phyloP scores from a whole-genome alignment of 2,329 filamentous ascomycete genomes.

The Colletotrichum spaethianum region DNA sequence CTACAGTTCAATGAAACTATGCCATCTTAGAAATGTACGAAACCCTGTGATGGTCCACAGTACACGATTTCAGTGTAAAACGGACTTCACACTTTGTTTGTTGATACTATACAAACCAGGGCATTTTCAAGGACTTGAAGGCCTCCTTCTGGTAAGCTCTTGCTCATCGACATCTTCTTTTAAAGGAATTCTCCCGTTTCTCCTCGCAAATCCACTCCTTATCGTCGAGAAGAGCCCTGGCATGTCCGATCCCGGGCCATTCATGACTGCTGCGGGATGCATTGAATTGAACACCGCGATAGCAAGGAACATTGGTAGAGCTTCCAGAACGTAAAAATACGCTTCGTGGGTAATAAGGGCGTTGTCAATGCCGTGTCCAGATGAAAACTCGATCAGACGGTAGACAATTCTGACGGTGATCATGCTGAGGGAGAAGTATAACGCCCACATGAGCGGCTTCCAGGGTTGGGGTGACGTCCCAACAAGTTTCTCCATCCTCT shows the following conservation, averaged over 20 bases:
- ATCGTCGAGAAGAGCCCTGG: constrained; percentile 14
- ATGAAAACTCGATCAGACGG: constrained; percentile 66
- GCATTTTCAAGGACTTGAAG: not conserved
- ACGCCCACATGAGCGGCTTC: constrained; percentile 46
- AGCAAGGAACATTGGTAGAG: constrained; percentile 58
- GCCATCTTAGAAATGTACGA: too few species aligned
- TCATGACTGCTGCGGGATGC: constrained; percentile 51
- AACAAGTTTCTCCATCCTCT: constrained; percentile 32
- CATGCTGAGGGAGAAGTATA: constrained; percentile 54
- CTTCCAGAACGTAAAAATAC: constrained; percentile 64
- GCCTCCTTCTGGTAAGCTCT: constrained; percentile 11
- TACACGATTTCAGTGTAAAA: too few species aligned
- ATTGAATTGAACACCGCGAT: constrained; percentile 58
- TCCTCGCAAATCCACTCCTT: not conserved
- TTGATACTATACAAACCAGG: too few species aligned
- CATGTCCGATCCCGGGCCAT: constrained; percentile 29
- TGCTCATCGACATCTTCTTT: constrained; percentile 4
- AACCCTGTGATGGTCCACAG: too few species aligned
- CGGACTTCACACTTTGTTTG: too few species aligned
- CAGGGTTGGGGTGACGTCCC: constrained; percentile 35
- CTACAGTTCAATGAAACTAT: too few species aligned
- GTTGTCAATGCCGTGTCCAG: constrained; percentile 50
- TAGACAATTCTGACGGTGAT: constrained; percentile 67
- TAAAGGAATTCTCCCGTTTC: constrained; percentile 4
- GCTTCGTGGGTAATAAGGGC: constrained; percentile 53